Evolutionary conservation across 768 basidiomycete genomes (phyloP).

Genomic region (Tylopilus balloui): DNA sequence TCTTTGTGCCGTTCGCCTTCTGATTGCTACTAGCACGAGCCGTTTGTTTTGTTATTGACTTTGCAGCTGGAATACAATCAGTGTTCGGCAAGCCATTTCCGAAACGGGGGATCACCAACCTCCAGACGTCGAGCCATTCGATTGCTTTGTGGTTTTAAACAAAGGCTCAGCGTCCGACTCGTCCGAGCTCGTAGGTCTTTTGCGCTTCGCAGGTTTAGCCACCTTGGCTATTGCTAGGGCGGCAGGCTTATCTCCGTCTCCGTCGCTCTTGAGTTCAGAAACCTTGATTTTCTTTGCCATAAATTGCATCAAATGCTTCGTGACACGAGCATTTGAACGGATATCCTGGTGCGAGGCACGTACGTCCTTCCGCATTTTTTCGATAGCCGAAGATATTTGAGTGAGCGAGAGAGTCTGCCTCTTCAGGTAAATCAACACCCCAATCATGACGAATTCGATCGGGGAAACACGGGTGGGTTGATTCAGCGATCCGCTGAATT

Average conservation of each 20-base stretch:
- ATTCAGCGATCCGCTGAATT: slow-evolving; percentile 31
- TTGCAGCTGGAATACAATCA: slow-evolving; percentile 13
- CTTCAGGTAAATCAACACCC: slow-evolving; percentile 38
- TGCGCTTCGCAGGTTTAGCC: slow-evolving; percentile 23
- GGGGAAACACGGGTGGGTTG: slow-evolving; percentile 37
- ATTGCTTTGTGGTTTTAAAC: slow-evolving; percentile 13
- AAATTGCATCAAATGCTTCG: slow-evolving; percentile 31
- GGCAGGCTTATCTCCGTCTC: slow-evolving; percentile 31
- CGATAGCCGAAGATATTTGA: slow-evolving; percentile 42
- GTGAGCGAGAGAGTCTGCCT: slow-evolving; percentile 31
- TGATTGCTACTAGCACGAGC: neutral
- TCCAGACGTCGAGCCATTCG: neutral
- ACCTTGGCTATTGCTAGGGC: slow-evolving; percentile 8
- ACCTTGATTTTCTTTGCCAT: slow-evolving; percentile 31
- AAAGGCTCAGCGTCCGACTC: slow-evolving; percentile 18
- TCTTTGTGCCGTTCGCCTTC: slow-evolving; percentile 10
- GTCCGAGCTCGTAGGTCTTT: slow-evolving; percentile 23
- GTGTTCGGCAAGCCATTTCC: neutral
- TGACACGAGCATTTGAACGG: slow-evolving; percentile 36
- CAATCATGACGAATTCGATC: slow-evolving; percentile 44
- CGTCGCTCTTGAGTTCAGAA: slow-evolving; percentile 30
- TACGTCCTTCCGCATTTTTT: slow-evolving; percentile 36
- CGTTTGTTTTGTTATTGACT: slow-evolving; percentile 10
- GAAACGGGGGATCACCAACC: slow-evolving; percentile 13
- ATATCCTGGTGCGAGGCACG: slow-evolving; percentile 38